phyloP scores from a whole-genome alignment of 2,329 filamentous ascomycete species.

The Onygenales sp. region DNA sequence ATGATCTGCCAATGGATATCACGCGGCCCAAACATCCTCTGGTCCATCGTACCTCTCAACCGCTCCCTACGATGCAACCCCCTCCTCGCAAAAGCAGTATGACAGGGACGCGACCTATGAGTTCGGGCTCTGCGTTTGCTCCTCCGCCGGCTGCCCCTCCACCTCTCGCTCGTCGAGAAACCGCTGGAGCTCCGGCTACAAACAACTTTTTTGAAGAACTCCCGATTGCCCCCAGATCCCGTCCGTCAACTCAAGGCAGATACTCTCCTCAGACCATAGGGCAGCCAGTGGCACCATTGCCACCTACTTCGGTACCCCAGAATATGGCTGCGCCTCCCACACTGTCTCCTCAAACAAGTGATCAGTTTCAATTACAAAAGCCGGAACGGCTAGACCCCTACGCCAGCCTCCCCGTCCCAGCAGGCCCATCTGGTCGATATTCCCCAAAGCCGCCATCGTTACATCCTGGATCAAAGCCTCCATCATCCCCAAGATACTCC shows the following conservation, averaged over 20 bases:
- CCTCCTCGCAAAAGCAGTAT: slow-evolving; percentile 58
- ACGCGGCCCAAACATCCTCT: slow-evolving; percentile 45
- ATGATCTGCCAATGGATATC: slow-evolving; percentile 87
- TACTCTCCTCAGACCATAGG: slow-evolving; percentile 26
- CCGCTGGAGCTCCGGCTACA: slow-evolving; percentile 13
- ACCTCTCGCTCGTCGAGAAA: slow-evolving; percentile 10
- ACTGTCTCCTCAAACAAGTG: slow-evolving; percentile 15
- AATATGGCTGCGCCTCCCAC: slow-evolving; percentile 12
- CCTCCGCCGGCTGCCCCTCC: slow-evolving; percentile 2
- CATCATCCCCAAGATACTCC: slow-evolving; percentile 33
- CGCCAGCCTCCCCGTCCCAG: slow-evolving; percentile 15
- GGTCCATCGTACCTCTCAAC: slow-evolving; percentile 28
- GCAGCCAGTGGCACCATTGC: slow-evolving; percentile 14
- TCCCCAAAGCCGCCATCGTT: slow-evolving; percentile 30
- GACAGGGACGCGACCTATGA: slow-evolving; percentile 23
- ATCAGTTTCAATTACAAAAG: slow-evolving; percentile 21
- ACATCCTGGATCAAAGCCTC: slow-evolving; percentile 24
- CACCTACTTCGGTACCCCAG: slow-evolving; percentile 19
- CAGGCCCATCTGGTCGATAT: slow-evolving; percentile 24
- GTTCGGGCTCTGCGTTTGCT: slow-evolving; percentile 3
- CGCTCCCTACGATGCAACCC: slow-evolving; percentile 36
- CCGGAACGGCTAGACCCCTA: slow-evolving; percentile 26
- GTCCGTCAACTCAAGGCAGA: slow-evolving; percentile 41
- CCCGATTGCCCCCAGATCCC: slow-evolving; percentile 53
- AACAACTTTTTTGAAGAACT: slow-evolving; percentile 70